Base-by-base conservation (phyloP, 1,284 basidiomycete genomes). In the Coniferiporia weirii region DNA sequence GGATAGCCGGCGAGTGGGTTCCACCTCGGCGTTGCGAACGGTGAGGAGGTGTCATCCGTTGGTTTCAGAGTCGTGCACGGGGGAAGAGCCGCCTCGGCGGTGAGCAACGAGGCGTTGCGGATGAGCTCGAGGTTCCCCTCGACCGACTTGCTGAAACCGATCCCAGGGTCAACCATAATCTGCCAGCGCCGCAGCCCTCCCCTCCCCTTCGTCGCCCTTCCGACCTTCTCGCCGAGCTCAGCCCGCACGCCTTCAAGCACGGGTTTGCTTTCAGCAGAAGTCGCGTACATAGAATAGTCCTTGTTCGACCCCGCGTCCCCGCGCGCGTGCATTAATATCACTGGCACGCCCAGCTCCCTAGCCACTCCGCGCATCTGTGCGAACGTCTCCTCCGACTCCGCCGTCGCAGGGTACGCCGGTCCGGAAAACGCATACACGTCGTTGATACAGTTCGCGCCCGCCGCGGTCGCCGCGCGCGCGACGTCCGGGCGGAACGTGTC, bases 321-420 rank as follows among this genome's bases (percentile, higher is more conserved):
- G 7, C 95, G 80, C 5, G 93, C 94, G 72, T 99, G 97, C 96
- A 98, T 98, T 54, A 98, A 75, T 7, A 99, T 76, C 56, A 95
- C 88, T 0, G 87, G 88, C 0, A 85, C 83, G 1, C 76, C 77
- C 47, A 84, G 74, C 36, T 81, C 75, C 17, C 85, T 79, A 48
- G 90, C 88, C 17, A 87, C 72, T 3, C 72, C 65, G 20, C 91
- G 82, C 88, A 98, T 94, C 53, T 73, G 71, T 3, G 65, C 59
- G 64, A 82, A 77, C 61, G 76, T 75, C 36, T 70, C 70, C 0
- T 70, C 65, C 0, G 74, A 73, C 4, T 66, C 68, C 62, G 59
- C 65, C 35, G 66, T 72, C 38, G 69, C 67, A 0, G 80, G 79
- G 65, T 83, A 87, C 8, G 76, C 73, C 0, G 82, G 83, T 0